Evolutionary conservation across 495 filamentous ascomycete genomes (phyloP), one percentile per base, ranked within the genome.

Genomic region (Xylaria acuta): DNA sequence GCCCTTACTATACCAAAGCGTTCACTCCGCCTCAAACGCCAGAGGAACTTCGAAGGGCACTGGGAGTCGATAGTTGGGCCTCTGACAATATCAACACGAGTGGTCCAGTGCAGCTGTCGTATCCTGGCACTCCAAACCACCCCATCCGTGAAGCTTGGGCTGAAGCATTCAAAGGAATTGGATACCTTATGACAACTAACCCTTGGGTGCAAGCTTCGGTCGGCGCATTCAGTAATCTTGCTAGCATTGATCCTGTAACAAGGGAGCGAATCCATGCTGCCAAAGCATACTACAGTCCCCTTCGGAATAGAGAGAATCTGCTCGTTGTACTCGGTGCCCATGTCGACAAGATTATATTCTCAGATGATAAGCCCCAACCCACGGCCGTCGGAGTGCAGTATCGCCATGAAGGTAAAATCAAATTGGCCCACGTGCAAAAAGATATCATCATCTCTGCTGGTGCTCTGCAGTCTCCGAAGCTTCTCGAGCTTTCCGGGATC

Each of bases 381-480:
- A 63, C 73, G 3, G 84, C 84, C 2, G 80, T 67, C 1, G 81
- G 78, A 5, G 78, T 81, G 45, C 75, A 76, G 74, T 67, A 80
- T 78, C 54, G 58, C 70, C 34, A 75, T 63, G 75, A 80, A 8
- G 82, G 82, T 20, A 25, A 76, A 30, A 68, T 65, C n/a, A 73
- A 70, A 2, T 72, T 69, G 1, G 81, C 83, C 1, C 75, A 54
- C 12, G 86, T 84, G 5, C 76, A 72, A 5, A 84, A 83, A 67
- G 89, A 91, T 74, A 86, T 90, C 16, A 87, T 90, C 53, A 41
- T 90, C 18, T 83, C 86, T 0, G 86, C 87, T 0, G 88, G 88
- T 12, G 81, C 82, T 16, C 67, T 90, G 6, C 86, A 89, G 68
- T 88, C 86, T 43, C 88, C 88, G 0, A 87, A 90, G 60, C 73